Evolutionary conservation across 1,139 yeast species (phyloP), one percentile per base, ranked within the genome.

Genomic region (Taiozyma sp.): DNA sequence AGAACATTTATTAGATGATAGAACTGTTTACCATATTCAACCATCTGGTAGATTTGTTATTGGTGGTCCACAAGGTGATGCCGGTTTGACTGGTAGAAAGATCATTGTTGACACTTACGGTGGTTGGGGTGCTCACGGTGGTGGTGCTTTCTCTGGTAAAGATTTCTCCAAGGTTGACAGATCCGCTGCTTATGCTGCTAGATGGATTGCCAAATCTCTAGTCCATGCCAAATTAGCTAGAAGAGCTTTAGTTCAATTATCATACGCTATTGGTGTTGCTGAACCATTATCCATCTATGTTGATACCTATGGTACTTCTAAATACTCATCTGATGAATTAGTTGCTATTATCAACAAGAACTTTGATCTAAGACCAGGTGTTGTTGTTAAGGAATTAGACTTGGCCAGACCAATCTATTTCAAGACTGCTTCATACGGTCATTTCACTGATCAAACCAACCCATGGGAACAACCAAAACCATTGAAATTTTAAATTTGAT

Each of bases 101-200:
- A 93, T 93, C 74, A 93, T 93, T 70, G 99, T 93, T 71, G 99
- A 93, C 77, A 96, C 99, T 60, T 93, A 93, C 79, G 99, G 99
- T 80, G 99, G 99, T 68, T 95, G 99, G 95, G 97, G 99, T 77
- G 98, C 99, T 68, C 99, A 93, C 81, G 99, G 99, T 78, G 99
- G 99, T 82, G 99, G 99, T 83, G 99, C 99, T 62, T 93, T 95
- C 91, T 88, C 97, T 59, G 99, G 99, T 77, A 93, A 93, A 83
- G 99, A 93, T 77, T 93, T 90, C 88, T 90, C 98, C 72, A 93
- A 93, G 83, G 99, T 93, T 70, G 99, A 93, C 77, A 90, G 99
- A 81, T 93, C 99, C 62, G 99, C 99, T 70, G 99, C 99, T 63
- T 93, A 93, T 72, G 98, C 99, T 69, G 99, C 99, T 66, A 91